Evolutionary conservation across 345 rosid species (phyloP).

Genomic region (Garcia nutans): DNA sequence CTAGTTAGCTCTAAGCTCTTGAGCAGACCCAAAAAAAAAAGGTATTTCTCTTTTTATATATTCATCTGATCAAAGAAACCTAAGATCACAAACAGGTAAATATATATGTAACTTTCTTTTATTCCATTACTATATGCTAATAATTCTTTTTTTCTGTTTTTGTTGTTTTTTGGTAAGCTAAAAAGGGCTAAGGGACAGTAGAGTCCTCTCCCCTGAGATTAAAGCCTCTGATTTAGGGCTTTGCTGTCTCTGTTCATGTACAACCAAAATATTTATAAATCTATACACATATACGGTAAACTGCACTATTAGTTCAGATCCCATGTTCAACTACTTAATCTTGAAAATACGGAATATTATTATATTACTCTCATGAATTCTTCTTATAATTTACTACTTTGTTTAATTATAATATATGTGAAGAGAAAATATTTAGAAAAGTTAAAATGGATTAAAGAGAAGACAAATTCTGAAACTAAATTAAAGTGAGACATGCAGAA

Average conservation of each 20-base stretch:
- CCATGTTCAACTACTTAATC: constrained; percentile 15
- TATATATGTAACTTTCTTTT: constrained; percentile 23
- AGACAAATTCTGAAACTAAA: constrained; percentile 18
- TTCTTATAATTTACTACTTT: constrained; percentile 3
- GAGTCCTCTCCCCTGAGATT: constrained; percentile 21
- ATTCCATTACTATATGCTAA: constrained; percentile 12
- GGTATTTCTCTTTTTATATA: constrained; percentile 31
- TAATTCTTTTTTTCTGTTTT: constrained; percentile 18
- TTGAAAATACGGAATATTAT: constrained; percentile 9
- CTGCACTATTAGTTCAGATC: constrained; percentile 33
- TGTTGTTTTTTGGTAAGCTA: constrained; percentile 27
- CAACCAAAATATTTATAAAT: neutral
- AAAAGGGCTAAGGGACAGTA: constrained; percentile 34
- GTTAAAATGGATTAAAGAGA: constrained; percentile 11
- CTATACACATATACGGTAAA: constrained; percentile 17
- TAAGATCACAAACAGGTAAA: constrained; percentile 38
- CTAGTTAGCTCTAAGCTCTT: constrained; percentile 4
- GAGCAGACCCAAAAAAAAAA: neutral
- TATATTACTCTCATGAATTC: neutral
- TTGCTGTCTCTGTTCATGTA: constrained; percentile 18
- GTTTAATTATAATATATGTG: constrained; percentile 15
- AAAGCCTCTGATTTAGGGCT: constrained; percentile 43
- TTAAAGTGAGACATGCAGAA: constrained; percentile 18
- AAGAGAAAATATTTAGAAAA: neutral
- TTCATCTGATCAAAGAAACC: constrained; percentile 35